Conservation (phyloP, 306 rosid species). For the Vicia villosa region DNA sequence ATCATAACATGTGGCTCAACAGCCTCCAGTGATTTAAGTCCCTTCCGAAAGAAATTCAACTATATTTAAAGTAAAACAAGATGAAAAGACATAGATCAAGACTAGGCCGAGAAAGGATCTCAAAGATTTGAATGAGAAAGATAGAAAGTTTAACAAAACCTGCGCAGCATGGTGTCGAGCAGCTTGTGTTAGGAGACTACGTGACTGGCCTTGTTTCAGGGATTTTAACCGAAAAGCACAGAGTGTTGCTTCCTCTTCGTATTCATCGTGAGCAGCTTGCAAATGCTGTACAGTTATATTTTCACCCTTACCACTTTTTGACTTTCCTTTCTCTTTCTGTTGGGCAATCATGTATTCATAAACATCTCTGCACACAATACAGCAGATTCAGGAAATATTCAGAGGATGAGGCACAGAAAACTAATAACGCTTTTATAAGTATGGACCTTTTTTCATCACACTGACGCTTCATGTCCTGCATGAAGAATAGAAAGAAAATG, state of each 20-base stretch:
- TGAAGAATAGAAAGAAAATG: constrained; percentile 36
- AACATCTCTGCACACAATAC: constrained; percentile 63
- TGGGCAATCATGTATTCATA: constrained; percentile 68
- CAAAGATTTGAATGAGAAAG: constrained; percentile 29
- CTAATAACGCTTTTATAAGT: constrained; percentile 12
- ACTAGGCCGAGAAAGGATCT: constrained; percentile 13
- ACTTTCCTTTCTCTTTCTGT: constrained; percentile 79
- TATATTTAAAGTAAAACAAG: constrained; percentile 41
- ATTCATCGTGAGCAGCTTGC: constrained; percentile 69
- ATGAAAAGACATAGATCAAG: constrained; percentile 26
- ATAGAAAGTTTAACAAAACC: constrained; percentile 45
- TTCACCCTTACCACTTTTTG: constrained; percentile 73
- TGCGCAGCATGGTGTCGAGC: constrained; percentile 93
- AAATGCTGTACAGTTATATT: constrained; percentile 60
- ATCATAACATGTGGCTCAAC: constrained; percentile 81
- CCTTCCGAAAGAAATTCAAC: constrained; percentile 89
- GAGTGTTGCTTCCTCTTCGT: constrained; percentile 70
- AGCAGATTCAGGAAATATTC: constrained; percentile 46
- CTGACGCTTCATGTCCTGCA: constrained; percentile 94
- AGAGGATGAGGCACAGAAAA: constrained; percentile 24
- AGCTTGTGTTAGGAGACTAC: constrained; percentile 92
- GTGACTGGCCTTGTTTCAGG: constrained; percentile 84
- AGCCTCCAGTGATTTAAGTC: constrained; percentile 82
- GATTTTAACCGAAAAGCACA: constrained; percentile 83
- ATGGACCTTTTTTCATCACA: constrained; percentile 82